phyloP scores from a whole-genome alignment of 1,284 basidiomycete genomes.

The Tranzscheliella williamsii region DNA sequence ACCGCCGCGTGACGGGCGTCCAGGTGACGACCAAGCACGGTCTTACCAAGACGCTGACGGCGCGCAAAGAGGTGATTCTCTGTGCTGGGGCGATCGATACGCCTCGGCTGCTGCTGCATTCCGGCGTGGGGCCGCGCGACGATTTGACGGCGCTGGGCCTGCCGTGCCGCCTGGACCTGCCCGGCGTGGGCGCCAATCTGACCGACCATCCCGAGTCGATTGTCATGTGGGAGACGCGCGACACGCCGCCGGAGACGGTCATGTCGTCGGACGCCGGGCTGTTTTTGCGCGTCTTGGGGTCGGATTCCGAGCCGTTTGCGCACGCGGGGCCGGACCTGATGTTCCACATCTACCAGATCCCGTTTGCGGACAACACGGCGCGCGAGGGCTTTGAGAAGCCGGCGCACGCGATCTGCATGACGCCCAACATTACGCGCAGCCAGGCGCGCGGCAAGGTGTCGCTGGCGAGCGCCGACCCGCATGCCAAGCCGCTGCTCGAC shows the following conservation, averaged over 20 bases:
- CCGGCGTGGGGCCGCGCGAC: constrained; percentile 65
- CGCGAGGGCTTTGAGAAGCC: constrained; percentile 59
- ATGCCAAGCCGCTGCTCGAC: constrained; percentile 64
- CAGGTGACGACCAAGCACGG: constrained; percentile 49
- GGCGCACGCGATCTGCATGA: constrained; percentile 62
- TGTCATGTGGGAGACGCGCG: constrained; percentile 59
- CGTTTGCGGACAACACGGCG: constrained; percentile 57
- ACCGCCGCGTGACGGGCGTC: constrained; percentile 45
- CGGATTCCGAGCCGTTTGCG: constrained; percentile 42
- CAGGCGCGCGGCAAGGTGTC: constrained; percentile 61
- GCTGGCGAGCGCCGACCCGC: constrained; percentile 62
- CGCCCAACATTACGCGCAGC: constrained; percentile 62
- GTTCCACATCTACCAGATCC: constrained; percentile 61
- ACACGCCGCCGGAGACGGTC: constrained; percentile 60
- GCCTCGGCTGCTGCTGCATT: constrained; percentile 66
- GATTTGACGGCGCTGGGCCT: constrained; percentile 64
- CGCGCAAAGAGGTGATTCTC: constrained; percentile 56
- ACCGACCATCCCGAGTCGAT: constrained; percentile 65
- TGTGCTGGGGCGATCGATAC: constrained; percentile 63
- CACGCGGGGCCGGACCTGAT: constrained; percentile 60
- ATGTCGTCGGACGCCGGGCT: constrained; percentile 61
- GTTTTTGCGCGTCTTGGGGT: constrained; percentile 54
- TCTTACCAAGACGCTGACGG: constrained; percentile 47
- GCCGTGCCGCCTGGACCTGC: constrained; percentile 62
- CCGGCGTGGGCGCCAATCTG: constrained; percentile 66